Evolutionary conservation across 176 grass and related monocot genomes (phyloP), one percentile per base, ranked within the genome.

Genomic region (Eremochloa ophiuroides): DNA sequence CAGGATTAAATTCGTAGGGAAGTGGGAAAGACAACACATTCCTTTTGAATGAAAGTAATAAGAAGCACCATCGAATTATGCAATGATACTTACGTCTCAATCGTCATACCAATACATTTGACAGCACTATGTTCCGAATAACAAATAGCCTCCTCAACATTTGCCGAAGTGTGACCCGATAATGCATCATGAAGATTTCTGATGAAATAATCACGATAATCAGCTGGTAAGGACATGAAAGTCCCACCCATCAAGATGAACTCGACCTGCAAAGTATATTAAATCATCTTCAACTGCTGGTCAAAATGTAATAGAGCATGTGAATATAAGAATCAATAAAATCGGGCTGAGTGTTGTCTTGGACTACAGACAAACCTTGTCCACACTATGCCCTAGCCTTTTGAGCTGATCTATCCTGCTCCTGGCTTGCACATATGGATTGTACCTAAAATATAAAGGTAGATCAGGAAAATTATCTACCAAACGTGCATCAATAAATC

Each of bases 371-470:
- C 65, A 91, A 82, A 98, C 95, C 90, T 99, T 99, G 88, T 99
- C 96, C 46, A 90, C 96, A 75, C 96, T 99, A 89, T 95, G 96
- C 9, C 96, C 96, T 42, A 99, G 93, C 62, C 96, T 82, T 87
- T 99, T 99, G 62, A 99, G 89, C 85, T 95, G 96, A 91, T 99
- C 96, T 84, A 95, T 99, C 90, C 93, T 91, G 87, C 93, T 99
- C 86, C 96, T 93, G 69, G 93, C 93, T 89, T 99, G 93, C 47
- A 99, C 91, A 88, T 95, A 99, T 9, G 93, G 93, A 85, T 99
- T 95, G 77, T 99, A 99, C 88, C 96, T 99, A 85, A 33, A 77
- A 77, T 70, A 78, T 18, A 63, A 89, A 83, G 8, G 17, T 38
- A 65, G 33, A 48, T 48, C 5, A 47, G 25, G 44, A 10, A 33